Evolutionary conservation across 805 yeast genomes (phyloP).

Genomic region (Wickerhamomyces bovis): DNA sequence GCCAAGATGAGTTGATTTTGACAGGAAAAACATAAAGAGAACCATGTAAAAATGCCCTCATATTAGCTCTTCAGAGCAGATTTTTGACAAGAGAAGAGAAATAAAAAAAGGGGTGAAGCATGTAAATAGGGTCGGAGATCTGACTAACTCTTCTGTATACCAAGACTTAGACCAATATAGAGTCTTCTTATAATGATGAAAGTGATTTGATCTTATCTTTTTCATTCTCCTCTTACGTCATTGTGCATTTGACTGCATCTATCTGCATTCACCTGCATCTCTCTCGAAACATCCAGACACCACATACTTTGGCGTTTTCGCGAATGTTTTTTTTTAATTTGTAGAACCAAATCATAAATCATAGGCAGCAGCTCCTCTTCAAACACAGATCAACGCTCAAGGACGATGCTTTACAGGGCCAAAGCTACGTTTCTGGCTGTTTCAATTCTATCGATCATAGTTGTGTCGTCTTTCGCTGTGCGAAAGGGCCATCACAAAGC

Average conservation of each 20-base stretch:
- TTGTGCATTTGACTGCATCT: background rate
- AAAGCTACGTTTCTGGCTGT: background rate
- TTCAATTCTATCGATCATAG: background rate
- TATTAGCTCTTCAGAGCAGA: too few relatives aligned
- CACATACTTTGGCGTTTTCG: background rate
- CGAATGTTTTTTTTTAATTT: background rate
- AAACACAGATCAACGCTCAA: background rate
- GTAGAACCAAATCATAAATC: background rate
- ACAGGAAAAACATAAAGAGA: background rate
- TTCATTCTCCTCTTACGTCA: background rate
- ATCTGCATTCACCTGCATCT: background rate
- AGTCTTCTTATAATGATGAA: too few relatives aligned
- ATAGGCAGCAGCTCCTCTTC: background rate
- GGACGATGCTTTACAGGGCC: background rate
- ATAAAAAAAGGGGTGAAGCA: too few relatives aligned
- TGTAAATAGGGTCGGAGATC: too few relatives aligned
- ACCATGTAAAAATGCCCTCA: too few relatives aligned
- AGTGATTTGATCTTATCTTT: background rate
- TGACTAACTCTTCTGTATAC: too few relatives aligned
- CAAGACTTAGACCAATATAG: too few relatives aligned
- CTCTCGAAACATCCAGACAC: background rate
- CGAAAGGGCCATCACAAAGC: conserved; percentile 18
- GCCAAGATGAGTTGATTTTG: background rate
- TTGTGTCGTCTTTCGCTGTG: conserved; percentile 4
- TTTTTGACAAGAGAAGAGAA: too few relatives aligned